Percentiles rank a stretch among this genome's conserved stretches.
phyloP scores from a whole-genome alignment of 2,329 filamentous ascomycete species.

The Stagonosporopsis vannaccii region DNA sequence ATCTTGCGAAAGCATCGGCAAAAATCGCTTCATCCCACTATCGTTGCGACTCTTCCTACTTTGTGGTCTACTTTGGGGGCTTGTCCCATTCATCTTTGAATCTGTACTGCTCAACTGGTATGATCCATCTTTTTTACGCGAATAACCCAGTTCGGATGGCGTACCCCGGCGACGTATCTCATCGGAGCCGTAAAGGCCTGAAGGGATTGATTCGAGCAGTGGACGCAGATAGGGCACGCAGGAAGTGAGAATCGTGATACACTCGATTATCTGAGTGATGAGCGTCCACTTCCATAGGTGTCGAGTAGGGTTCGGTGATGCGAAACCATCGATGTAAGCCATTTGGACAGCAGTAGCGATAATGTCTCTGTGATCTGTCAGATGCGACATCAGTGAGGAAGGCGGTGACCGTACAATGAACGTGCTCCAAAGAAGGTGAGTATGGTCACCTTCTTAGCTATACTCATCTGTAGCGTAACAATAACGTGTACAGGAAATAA shows the following conservation, averaged over 20 bases:
- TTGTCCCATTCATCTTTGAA: slow-evolving; percentile 13
- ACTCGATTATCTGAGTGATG: slow-evolving; percentile 43
- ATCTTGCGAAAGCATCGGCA: slow-evolving; percentile 40
- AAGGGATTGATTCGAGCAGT: slow-evolving; percentile 43
- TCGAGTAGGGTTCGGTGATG: slow-evolving; percentile 36
- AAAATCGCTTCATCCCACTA: slow-evolving; percentile 35
- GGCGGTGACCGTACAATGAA: slow-evolving; percentile 32
- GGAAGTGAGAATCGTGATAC: slow-evolving; percentile 46
- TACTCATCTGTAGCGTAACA: slow-evolving; percentile 45
- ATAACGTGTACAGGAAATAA: slow-evolving; percentile 46
- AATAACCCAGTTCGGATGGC: slow-evolving; percentile 38
- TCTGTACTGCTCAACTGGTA: slow-evolving; percentile 40
- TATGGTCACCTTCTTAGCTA: slow-evolving; percentile 44
- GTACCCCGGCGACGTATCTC: slow-evolving; percentile 43
- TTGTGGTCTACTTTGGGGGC: slow-evolving; percentile 18
- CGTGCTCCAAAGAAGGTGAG: slow-evolving; percentile 44
- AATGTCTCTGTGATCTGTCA: slow-evolving; percentile 35
- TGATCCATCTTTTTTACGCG: slow-evolving; percentile 35
- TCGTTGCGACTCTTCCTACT: slow-evolving; percentile 30
- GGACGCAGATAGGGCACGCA: slow-evolving; percentile 47
- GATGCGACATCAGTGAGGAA: background rate
- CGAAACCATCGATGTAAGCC: slow-evolving; percentile 37
- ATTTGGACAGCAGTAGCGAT: slow-evolving; percentile 44
- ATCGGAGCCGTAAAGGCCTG: slow-evolving; percentile 44
- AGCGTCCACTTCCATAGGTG: slow-evolving; percentile 48